A percentile compares a stretch with the other conserved stretches of the same genome.
These are phyloP conservation scores for Tripterygium wilfordii DNA, from an alignment of 177 flowering plant genomes.

Conservation along the genomic window DNA sequence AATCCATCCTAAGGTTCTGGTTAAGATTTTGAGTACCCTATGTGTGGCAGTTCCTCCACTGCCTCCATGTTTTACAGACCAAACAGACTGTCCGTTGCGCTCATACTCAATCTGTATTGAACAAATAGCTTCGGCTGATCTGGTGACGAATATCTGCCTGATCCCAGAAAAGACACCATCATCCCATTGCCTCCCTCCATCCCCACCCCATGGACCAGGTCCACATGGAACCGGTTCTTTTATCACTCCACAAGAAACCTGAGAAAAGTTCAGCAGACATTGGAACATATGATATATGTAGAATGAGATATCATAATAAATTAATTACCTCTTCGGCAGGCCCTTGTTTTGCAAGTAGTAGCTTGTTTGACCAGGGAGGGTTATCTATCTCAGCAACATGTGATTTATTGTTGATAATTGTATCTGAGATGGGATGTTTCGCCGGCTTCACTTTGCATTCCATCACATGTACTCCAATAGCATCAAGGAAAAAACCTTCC, in stretches of 20 bases:
- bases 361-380: constrained; percentile 40
- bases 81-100: constrained; percentile 61
- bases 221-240: constrained; percentile 71
- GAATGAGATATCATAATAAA: neutral
- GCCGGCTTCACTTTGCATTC: constrained; percentile 43
- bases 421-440: constrained; percentile 14
- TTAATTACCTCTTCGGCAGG: constrained; percentile 37
- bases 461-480: constrained; percentile 61
- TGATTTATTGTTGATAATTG: constrained; percentile 9
- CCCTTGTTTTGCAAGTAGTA: constrained; percentile 24
- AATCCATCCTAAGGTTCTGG: no score
- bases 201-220: constrained; percentile 90
- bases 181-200: constrained; percentile 79
- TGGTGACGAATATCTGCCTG: constrained; percentile 50
- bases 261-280: neutral
- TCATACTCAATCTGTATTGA: constrained; percentile 79
- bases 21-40: constrained; percentile 26
- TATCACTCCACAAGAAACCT: constrained; percentile 36
- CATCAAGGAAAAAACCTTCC: constrained; percentile 60
- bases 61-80: constrained; percentile 73
- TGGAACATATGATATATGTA: neutral
- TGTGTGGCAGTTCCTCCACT: constrained; percentile 32
- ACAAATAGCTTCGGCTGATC: constrained; percentile 44
- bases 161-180: constrained; percentile 80
- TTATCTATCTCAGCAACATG: constrained; percentile 21